phyloP scores from a whole-genome alignment of 805 yeast species.

The Ogataea allantospora region DNA sequence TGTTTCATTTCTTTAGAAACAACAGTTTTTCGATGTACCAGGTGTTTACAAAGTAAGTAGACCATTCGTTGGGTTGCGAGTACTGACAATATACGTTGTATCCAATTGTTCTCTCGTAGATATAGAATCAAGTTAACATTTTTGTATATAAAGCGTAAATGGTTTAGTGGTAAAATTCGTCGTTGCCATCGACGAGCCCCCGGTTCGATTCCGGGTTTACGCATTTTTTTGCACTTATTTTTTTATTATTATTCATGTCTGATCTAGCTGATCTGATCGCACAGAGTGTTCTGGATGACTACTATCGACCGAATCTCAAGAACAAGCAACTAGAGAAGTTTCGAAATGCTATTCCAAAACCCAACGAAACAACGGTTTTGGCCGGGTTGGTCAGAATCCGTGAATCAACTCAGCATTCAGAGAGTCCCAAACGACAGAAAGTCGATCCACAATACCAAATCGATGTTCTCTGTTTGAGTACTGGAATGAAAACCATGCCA shows the following conservation, averaged over 20 bases:
- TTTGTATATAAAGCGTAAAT: constrained; percentile 16
- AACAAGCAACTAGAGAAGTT: constrained; percentile 13
- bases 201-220: constrained; percentile 30
- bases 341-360: constrained; percentile 50
- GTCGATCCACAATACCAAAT: constrained; percentile 14
- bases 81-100: too few species aligned
- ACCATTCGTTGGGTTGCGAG: too few species aligned
- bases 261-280: constrained; percentile 21
- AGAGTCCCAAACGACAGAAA: constrained; percentile 5
- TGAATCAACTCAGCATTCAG: not conserved
- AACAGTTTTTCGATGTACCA: too few species aligned
- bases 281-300: constrained; percentile 14
- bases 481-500: constrained; percentile 84
- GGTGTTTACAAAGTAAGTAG: too few species aligned
- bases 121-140: too few species aligned
- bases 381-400: constrained; percentile 62
- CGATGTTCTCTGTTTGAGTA: constrained; percentile 51
- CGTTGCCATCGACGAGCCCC: constrained; percentile 30
- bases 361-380: constrained; percentile 81
- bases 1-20: too few species aligned
- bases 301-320: constrained; percentile 13
- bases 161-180: constrained; percentile 29
- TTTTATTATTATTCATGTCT: constrained; percentile 1
- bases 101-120: too few species aligned
- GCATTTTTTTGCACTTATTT: constrained; percentile 12